Percentiles rank a stretch among this genome's conserved stretches.
Conservation (phyloP, 805 yeast genomes). For the Metschnikowia kunwiensis region DNA sequence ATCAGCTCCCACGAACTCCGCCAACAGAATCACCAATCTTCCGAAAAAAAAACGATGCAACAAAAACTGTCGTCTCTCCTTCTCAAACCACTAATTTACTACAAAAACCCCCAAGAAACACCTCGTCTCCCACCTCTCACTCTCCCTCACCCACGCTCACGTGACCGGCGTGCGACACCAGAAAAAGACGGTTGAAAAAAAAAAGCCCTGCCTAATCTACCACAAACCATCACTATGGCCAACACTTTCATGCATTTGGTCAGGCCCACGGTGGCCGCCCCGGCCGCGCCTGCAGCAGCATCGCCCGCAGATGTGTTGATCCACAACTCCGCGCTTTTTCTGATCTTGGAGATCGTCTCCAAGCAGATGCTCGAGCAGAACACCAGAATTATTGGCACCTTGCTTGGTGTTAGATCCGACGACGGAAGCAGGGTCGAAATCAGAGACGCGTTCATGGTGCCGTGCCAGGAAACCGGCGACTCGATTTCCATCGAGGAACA, state of each 20-base stretch:
- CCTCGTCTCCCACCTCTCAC: neutral
- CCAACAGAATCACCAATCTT: too few species aligned
- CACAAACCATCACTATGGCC: constrained; percentile 3
- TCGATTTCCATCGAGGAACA: constrained; percentile 75
- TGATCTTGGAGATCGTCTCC: constrained; percentile 70
- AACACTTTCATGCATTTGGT: constrained; percentile 40
- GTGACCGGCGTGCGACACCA: constrained; percentile 17
- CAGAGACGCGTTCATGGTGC: constrained; percentile 75
- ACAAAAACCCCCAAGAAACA: neutral
- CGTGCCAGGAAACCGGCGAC: constrained; percentile 70
- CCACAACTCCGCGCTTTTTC: constrained; percentile 70
- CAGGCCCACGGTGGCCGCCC: constrained; percentile 50
- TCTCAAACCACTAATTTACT: too few species aligned
- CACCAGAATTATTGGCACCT: constrained; percentile 73
- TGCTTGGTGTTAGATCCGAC: constrained; percentile 77
- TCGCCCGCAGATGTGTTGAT: constrained; percentile 55
- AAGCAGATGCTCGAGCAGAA: constrained; percentile 39
- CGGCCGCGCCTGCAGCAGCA: constrained; percentile 40
- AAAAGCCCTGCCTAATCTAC: neutral
- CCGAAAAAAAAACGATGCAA: too few species aligned
- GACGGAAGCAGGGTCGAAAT: constrained; percentile 76
- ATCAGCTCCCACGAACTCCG: too few species aligned
- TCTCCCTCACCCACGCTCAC: constrained; percentile 4
- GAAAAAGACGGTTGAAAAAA: constrained; percentile 14
- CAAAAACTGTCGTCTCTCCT: too few species aligned